Evolutionary conservation across 805 yeast species (phyloP).

Genomic region (Kazachstania africana): DNA sequence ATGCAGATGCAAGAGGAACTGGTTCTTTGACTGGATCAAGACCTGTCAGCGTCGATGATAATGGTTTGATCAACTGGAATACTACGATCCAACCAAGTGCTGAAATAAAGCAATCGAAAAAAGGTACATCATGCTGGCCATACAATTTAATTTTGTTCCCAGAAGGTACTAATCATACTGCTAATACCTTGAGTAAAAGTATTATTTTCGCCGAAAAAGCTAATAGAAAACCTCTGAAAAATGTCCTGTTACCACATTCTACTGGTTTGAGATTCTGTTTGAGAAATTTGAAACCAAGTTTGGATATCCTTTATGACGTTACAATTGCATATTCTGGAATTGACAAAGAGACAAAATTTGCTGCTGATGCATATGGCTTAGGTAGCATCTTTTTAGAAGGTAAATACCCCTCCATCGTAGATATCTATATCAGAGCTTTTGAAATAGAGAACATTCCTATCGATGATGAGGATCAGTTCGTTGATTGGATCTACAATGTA

Average conservation of each 20-base stretch:
- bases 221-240: conserved; percentile 38
- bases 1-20: conserved; percentile 46
- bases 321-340: conserved; percentile 79
- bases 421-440: conserved; percentile 51
- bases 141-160: conserved; percentile 75
- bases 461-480: conserved; percentile 44
- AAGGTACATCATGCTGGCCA: conserved; percentile 36
- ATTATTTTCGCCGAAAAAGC: conserved; percentile 43
- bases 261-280: conserved; percentile 69
- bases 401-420: conserved; percentile 54
- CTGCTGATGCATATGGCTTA: conserved; percentile 67
- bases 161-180: conserved; percentile 84
- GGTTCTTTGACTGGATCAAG: conserved; percentile 37
- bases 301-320: conserved; percentile 60
- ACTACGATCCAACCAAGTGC: conserved; percentile 17
- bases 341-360: conserved; percentile 45
- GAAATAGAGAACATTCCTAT: conserved; percentile 53
- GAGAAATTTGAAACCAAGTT: conserved; percentile 39
- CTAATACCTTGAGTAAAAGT: conserved; percentile 48
- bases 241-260: conserved; percentile 70
- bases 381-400: conserved; percentile 55
- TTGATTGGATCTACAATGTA: conserved; percentile 56
- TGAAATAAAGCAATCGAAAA: conserved; percentile 7
- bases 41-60: conserved; percentile 16
- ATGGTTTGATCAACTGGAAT: conserved; percentile 20